Conservation (phyloP, 306 rosid species). For the Trifolium pratense region DNA sequence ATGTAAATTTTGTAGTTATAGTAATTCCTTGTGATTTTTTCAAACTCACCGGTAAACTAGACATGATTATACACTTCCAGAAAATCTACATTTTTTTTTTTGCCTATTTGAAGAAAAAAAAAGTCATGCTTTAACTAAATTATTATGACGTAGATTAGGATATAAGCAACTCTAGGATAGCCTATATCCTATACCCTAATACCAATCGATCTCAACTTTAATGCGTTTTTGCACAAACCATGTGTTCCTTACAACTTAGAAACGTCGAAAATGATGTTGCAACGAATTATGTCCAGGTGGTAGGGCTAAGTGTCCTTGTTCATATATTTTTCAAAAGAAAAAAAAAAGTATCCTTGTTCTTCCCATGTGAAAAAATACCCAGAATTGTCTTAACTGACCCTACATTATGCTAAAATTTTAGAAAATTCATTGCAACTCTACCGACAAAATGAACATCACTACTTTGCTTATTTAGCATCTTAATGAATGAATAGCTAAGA, state of each 20-base stretch:
- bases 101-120: too few species aligned
- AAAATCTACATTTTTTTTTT: too few species aligned
- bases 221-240: background rate
- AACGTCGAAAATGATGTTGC: conserved; percentile 24
- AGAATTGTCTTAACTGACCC: conserved; percentile 23
- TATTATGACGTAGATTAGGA: background rate
- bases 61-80: too few species aligned
- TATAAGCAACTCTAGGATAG: too few species aligned
- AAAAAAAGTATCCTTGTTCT: background rate
- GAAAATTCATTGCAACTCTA: conserved; percentile 14
- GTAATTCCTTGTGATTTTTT: too few species aligned
- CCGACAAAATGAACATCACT: conserved; percentile 39
- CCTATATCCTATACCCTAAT: too few species aligned
- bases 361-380: conserved; percentile 36
- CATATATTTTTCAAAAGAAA: background rate
- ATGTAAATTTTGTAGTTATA: too few species aligned
- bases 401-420: background rate
- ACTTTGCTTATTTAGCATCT: background rate
- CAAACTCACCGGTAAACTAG: too few species aligned
- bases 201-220: background rate
- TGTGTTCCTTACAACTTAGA: conserved; percentile 28
- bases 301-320: conserved; percentile 31
- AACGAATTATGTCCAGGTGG: conserved; percentile 9
- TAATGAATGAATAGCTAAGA: conserved; percentile 2
- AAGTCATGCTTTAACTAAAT: too few species aligned